Evolutionary conservation across 2,329 filamentous ascomycete species (phyloP).

Genomic region (Pleomassaria siparia): DNA sequence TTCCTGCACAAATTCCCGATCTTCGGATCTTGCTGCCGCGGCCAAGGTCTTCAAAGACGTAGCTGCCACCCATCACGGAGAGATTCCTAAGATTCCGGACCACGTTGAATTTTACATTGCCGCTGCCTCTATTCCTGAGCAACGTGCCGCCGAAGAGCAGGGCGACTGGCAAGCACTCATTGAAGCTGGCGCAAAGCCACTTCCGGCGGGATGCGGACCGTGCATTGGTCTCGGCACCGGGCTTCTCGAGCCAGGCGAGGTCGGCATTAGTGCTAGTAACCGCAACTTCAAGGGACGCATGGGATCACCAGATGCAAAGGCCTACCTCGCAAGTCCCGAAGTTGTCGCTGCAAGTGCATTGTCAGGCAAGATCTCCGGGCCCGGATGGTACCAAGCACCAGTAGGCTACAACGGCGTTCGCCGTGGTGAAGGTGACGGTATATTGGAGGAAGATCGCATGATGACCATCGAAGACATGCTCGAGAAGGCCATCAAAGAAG

Average conservation of each 20-base stretch:
- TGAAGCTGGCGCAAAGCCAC: conserved; percentile 72
- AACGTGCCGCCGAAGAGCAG: conserved; percentile 72
- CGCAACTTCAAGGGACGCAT: conserved; percentile 91
- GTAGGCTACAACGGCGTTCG: conserved; percentile 67
- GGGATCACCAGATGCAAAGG: conserved; percentile 76
- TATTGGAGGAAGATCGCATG: conserved; percentile 64
- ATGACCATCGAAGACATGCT: conserved; percentile 69
- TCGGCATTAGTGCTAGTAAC: conserved; percentile 81
- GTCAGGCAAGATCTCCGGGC: conserved; percentile 69
- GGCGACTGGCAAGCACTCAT: conserved; percentile 85
- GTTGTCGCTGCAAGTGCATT: conserved; percentile 90
- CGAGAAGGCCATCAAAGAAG: conserved; percentile 68
- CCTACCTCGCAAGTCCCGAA: conserved; percentile 86
- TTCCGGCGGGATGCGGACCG: conserved; percentile 76
- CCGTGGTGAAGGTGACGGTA: conserved; percentile 71
- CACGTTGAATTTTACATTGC: conserved; percentile 88
- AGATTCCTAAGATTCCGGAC: conserved; percentile 68
- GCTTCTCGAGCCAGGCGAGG: conserved; percentile 79
- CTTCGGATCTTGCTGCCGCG: conserved; percentile 78
- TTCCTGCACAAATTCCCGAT: conserved; percentile 84
- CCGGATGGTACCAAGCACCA: conserved; percentile 76
- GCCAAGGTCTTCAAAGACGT: conserved; percentile 84
- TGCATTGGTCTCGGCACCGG: conserved; percentile 86
- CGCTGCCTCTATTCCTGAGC: conserved; percentile 78
- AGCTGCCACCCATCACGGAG: conserved; percentile 59